These are phyloP conservation scores for Solanum corneliomulleri DNA, from an alignment of 257 asterid genomes.

Conservation along the genomic window DNA sequence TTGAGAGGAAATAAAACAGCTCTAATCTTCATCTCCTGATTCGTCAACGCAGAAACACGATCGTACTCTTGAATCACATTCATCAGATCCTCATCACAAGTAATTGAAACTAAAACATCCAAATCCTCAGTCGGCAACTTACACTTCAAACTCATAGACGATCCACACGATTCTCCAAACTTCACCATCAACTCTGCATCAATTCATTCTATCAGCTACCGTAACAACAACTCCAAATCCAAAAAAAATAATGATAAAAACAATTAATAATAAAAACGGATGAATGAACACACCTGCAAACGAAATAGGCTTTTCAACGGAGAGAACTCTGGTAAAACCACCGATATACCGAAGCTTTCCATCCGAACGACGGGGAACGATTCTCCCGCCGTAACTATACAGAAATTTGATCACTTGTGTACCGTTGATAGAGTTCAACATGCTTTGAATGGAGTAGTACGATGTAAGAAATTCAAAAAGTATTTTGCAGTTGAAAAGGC, in stretches of 20 bases:
- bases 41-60: conserved; percentile 18
- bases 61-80: conserved; percentile 60
- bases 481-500: neutral
- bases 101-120: conserved; percentile 59
- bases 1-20: conserved; percentile 51
- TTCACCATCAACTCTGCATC: conserved; percentile 57
- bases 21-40: conserved; percentile 46
- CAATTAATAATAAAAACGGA: neutral
- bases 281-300: conserved; percentile 11
- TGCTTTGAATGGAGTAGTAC: conserved; percentile 15
- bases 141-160: conserved; percentile 61
- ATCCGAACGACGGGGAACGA: conserved; percentile 55
- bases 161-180: conserved; percentile 67
- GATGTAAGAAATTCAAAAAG: neutral
- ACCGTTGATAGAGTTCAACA: conserved; percentile 9
- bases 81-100: conserved; percentile 63
- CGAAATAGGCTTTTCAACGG: conserved; percentile 35
- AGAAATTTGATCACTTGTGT: conserved; percentile 45
- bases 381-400: conserved; percentile 75
- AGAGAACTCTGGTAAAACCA: conserved; percentile 70
- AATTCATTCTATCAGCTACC: neutral
- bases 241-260: neutral
- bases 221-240: neutral
- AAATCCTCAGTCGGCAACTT: conserved; percentile 71
- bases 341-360: conserved; percentile 75